phyloP scores from a whole-genome alignment of 2,329 filamentous ascomycete species.

The Magnaporthiopsis poae region DNA sequence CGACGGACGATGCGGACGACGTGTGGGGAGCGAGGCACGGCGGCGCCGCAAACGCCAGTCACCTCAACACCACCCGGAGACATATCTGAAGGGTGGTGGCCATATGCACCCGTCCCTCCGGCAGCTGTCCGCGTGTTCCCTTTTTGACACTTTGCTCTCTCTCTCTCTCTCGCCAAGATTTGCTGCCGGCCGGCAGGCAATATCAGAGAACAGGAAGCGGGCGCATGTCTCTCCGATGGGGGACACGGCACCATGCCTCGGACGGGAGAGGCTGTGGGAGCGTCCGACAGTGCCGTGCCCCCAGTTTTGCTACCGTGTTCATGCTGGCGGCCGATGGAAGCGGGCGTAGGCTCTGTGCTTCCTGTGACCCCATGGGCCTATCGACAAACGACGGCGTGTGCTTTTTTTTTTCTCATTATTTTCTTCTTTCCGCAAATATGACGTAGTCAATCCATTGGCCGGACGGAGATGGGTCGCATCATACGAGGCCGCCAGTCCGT shows the following conservation, averaged over 20 bases:
- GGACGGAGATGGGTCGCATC: background rate
- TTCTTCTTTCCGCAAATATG: background rate
- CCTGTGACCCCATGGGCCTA: background rate
- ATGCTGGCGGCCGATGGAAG: background rate
- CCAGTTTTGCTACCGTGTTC: background rate
- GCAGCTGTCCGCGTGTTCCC: background rate
- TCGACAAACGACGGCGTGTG: background rate
- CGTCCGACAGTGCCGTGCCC: background rate
- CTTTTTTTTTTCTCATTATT: too few species aligned
- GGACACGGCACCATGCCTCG: background rate
- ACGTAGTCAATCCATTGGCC: background rate
- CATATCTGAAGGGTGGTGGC: too few species aligned
- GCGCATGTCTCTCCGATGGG: background rate
- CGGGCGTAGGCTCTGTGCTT: background rate
- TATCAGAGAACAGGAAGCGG: background rate
- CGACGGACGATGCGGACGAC: background rate
- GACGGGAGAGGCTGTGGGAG: background rate
- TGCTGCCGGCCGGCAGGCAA: background rate
- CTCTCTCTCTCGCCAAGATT: too few species aligned
- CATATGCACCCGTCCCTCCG: too few species aligned
- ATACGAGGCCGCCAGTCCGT: background rate
- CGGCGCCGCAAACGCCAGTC: too few species aligned
- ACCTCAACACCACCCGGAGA: background rate
- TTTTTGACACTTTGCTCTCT: too few species aligned
- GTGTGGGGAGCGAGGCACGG: background rate